These are phyloP conservation scores for Trichoderma gamsii DNA, from an alignment of 495 filamentous ascomycete species.

Conservation along the genomic window DNA sequence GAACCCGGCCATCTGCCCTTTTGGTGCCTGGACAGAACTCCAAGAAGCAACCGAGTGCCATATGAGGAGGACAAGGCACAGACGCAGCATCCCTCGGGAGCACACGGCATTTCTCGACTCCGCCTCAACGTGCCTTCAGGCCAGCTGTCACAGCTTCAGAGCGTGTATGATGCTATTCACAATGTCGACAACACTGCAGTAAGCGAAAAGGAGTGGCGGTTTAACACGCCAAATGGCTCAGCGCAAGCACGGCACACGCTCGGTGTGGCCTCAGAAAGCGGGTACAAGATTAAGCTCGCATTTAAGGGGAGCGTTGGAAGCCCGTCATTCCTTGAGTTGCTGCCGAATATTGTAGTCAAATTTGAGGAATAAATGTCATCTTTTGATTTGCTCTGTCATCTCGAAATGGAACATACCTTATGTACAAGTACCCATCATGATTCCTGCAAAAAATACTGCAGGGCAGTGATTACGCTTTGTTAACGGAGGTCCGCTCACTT, in stretches of 20 bases:
- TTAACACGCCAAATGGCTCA: not conserved
- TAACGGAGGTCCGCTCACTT: no score
- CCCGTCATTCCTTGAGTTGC: not conserved
- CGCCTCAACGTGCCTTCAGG: not conserved
- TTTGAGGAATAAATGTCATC: not conserved
- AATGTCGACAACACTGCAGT: not conserved
- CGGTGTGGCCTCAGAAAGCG: not conserved
- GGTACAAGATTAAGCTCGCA: constrained; percentile 1
- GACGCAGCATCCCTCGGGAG: not conserved
- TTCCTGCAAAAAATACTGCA: no score
- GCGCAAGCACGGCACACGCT: not conserved
- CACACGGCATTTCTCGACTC: not conserved
- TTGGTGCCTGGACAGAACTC: constrained; percentile 52
- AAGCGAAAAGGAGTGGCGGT: not conserved
- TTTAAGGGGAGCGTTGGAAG: constrained; percentile 2
- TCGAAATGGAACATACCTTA: no score
- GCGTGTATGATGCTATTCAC: not conserved
- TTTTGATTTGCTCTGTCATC: no score
- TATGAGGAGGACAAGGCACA: not conserved
- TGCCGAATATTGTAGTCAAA: not conserved
- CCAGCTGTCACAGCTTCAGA: not conserved
- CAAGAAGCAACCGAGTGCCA: constrained; percentile 40
- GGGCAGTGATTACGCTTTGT: no score
- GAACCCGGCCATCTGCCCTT: constrained; percentile 38
- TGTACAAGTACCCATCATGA: no score